These are phyloP conservation scores for Kockiozyma suomiensis DNA, from an alignment of 805 yeast genomes.

Conservation along the genomic window DNA sequence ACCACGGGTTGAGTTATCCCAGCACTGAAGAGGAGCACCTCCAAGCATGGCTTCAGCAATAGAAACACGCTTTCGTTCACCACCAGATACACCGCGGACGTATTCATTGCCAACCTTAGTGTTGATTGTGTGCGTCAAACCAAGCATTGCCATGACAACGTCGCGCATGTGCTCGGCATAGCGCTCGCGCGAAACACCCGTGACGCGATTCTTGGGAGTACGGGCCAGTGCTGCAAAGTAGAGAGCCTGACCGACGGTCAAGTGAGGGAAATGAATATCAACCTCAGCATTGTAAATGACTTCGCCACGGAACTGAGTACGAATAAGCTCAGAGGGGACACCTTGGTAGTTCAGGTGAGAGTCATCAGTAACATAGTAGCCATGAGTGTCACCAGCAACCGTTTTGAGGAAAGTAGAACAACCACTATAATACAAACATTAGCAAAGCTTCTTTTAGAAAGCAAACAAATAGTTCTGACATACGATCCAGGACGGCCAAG, in stretches of 20 bases:
- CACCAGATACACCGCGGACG: slow-evolving; percentile 62
- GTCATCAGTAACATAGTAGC: slow-evolving; percentile 52
- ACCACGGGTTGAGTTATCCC: slow-evolving; percentile 75
- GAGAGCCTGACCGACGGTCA: slow-evolving; percentile 63
- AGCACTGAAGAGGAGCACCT: slow-evolving; percentile 55
- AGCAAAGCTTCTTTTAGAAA: too few species aligned
- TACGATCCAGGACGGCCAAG: slow-evolving; percentile 70
- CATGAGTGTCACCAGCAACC: slow-evolving; percentile 58
- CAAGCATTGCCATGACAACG: slow-evolving; percentile 53
- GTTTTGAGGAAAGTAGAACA: slow-evolving; percentile 64
- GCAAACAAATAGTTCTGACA: slow-evolving; percentile 28
- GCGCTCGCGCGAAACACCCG: slow-evolving; percentile 53
- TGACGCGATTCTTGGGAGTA: slow-evolving; percentile 59
- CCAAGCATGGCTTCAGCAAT: slow-evolving; percentile 54
- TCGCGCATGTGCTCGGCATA: slow-evolving; percentile 54
- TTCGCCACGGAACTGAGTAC: slow-evolving; percentile 58
- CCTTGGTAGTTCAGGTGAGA: slow-evolving; percentile 47
- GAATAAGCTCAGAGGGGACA: slow-evolving; percentile 50
- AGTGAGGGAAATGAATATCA: slow-evolving; percentile 63
- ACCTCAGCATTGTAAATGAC: slow-evolving; percentile 67
- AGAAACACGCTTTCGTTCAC: slow-evolving; percentile 59
- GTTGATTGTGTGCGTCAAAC: slow-evolving; percentile 47
- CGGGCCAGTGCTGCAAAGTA: slow-evolving; percentile 56
- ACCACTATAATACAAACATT: slow-evolving; percentile 51
- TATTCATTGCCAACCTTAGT: slow-evolving; percentile 52